Evolutionary conservation across 371 early-diverging fungal genomes (phyloP).

Genomic region (Syncephalis fuscata): DNA sequence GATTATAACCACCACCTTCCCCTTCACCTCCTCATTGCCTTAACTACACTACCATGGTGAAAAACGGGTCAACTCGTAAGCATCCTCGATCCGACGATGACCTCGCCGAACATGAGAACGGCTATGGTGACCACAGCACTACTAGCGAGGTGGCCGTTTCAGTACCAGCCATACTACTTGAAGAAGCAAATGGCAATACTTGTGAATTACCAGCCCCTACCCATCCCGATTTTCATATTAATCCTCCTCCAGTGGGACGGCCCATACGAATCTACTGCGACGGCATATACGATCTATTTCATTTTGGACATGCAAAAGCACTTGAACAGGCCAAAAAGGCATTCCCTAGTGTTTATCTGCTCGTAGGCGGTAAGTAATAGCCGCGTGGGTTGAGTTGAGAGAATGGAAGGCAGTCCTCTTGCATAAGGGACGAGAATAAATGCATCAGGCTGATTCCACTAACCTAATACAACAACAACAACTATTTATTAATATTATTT

Average conservation of each 20-base stretch:
- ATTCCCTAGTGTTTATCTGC: constrained; percentile 67
- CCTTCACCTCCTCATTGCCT: no score
- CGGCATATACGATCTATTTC: constrained; percentile 91
- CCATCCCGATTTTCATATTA: constrained; percentile 6
- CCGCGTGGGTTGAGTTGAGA: background rate
- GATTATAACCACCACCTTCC: no score
- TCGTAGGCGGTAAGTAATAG: constrained; percentile 63
- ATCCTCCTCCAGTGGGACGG: constrained; percentile 48
- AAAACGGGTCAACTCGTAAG: no score
- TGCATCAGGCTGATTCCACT: background rate
- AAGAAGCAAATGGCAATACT: no score
- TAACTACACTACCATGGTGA: no score
- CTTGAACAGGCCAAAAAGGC: constrained; percentile 89
- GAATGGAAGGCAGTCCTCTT: background rate
- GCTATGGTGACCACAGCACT: no score
- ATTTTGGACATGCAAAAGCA: constrained; percentile 86
- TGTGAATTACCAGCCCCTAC: background rate
- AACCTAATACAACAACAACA: background rate
- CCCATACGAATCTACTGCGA: constrained; percentile 81
- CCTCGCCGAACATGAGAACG: no score
- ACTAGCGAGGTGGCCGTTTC: no score
- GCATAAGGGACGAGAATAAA: background rate
- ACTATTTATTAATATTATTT: background rate
- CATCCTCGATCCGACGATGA: no score
- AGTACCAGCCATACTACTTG: no score